These are phyloP conservation scores for Monosporascus sp. DNA, from an alignment of 2,329 filamentous ascomycete species.

Conservation along the genomic window DNA sequence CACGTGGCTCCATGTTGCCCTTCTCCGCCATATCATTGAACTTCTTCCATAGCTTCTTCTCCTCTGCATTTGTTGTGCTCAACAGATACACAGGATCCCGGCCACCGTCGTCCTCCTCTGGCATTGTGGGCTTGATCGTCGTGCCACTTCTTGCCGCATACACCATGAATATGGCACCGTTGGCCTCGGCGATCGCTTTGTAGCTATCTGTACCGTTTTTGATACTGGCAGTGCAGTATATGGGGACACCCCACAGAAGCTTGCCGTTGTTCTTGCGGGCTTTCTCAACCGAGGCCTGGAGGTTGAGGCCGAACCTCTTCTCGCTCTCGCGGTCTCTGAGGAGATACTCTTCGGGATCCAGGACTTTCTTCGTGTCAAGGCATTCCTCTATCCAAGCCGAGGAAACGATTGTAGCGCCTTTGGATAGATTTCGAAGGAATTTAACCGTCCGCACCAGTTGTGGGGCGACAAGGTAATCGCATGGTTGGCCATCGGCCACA, in stretches of 20 bases:
- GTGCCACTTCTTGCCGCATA: constrained; percentile 71
- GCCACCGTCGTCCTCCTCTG: constrained; percentile 55
- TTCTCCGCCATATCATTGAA: constrained; percentile 76
- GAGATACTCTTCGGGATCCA: constrained; percentile 58
- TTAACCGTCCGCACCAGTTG: constrained; percentile 86
- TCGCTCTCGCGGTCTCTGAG: constrained; percentile 72
- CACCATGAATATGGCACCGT: constrained; percentile 75
- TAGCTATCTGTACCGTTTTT: constrained; percentile 80
- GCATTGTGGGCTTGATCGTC: constrained; percentile 58
- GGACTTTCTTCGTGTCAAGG: constrained; percentile 61
- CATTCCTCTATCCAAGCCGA: constrained; percentile 75
- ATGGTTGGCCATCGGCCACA: constrained; percentile 67
- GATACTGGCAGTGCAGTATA: constrained; percentile 81
- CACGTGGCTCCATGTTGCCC: constrained; percentile 72
- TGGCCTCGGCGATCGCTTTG: constrained; percentile 78
- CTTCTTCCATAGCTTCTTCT: constrained; percentile 70
- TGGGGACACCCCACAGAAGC: constrained; percentile 68
- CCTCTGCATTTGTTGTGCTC: constrained; percentile 60
- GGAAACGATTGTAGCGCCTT: constrained; percentile 71
- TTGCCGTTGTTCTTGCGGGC: constrained; percentile 72
- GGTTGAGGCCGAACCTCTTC: constrained; percentile 61
- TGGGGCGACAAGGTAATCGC: constrained; percentile 84
- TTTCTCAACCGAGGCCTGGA: constrained; percentile 62
- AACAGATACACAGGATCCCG: constrained; percentile 79
- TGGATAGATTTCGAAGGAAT: constrained; percentile 82